Percentiles rank a stretch among this genome's conserved stretches.
Evolutionary conservation across 129 eudicot genomes (phyloP).

Genomic region (sunflower (Helianthus annuus)): DNA sequence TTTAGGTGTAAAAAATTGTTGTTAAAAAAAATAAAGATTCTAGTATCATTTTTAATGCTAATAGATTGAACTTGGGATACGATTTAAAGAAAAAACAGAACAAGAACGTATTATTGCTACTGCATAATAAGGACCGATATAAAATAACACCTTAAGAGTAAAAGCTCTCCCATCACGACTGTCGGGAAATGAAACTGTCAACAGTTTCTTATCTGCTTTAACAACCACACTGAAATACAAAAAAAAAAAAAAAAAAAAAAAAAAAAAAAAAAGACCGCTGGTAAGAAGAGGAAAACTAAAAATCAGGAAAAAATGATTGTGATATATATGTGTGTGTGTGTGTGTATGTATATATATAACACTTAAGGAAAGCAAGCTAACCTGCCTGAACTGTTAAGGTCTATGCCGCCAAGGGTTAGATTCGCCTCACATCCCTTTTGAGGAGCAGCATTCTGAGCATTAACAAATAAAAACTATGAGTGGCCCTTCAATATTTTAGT

Average conservation of each 20-base stretch:
- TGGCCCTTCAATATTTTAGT: slow-evolving; percentile 16
- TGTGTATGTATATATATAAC: neutral
- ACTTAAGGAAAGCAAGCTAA: slow-evolving; percentile 44
- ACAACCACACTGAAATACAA: slow-evolving; percentile 68
- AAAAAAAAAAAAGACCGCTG: neutral
- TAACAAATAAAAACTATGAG: slow-evolving; percentile 16
- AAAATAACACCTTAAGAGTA: slow-evolving; percentile 79
- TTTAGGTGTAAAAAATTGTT: too few species aligned
- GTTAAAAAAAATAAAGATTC: neutral
- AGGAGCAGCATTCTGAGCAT: slow-evolving; percentile 67
- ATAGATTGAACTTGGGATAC: neutral
- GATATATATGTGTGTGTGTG: neutral
- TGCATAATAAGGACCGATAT: neutral
- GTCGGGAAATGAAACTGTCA: slow-evolving; percentile 87
- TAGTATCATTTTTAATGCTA: neutral
- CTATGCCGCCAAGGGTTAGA: slow-evolving; percentile 97
- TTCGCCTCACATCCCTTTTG: slow-evolving; percentile 84
- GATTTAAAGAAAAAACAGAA: slow-evolving; percentile 8
- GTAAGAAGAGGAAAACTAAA: slow-evolving; percentile 12
- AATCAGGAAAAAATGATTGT: neutral
- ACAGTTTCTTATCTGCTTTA: slow-evolving; percentile 82
- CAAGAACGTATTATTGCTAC: neutral
- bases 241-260: neutral
- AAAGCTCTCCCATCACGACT: slow-evolving; percentile 92
- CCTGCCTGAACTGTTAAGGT: slow-evolving; percentile 99